Percentiles rank a stretch among this genome's conserved stretches.
Evolutionary conservation across 2,329 filamentous ascomycete genomes (phyloP).

Genomic region (Fusarium paranaense): DNA sequence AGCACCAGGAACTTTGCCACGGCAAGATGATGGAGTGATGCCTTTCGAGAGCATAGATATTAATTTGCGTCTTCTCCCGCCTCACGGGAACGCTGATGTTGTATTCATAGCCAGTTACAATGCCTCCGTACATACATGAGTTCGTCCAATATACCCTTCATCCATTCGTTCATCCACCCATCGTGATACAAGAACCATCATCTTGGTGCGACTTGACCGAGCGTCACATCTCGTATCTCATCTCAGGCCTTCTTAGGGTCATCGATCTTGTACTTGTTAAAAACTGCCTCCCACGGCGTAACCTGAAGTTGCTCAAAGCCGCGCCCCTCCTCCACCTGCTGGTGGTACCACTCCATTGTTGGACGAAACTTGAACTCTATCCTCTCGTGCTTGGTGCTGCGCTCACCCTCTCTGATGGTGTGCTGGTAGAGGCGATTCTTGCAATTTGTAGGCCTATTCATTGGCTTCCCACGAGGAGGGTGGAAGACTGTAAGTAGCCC

Average conservation of each 20-base stretch:
- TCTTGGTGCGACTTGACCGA: background rate
- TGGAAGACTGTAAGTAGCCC: conserved; percentile 58
- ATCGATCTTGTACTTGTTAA: conserved; percentile 45
- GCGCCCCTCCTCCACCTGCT: conserved; percentile 59
- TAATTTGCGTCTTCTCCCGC: background rate
- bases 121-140: conserved; percentile 6
- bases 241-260: conserved; percentile 32
- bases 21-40: conserved; percentile 42
- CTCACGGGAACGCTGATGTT: background rate
- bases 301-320: conserved; percentile 63
- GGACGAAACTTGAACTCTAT: conserved; percentile 56
- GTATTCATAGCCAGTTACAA: conserved; percentile 8
- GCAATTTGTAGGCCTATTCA: conserved; percentile 47
- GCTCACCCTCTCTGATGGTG: conserved; percentile 33
- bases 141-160: conserved; percentile 22
- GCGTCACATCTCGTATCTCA: background rate
- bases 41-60: background rate
- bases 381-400: background rate
- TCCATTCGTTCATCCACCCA: background rate
- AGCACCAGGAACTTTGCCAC: conserved; percentile 77
- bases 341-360: conserved; percentile 64
- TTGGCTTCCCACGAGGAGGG: conserved; percentile 52
- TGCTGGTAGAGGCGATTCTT: conserved; percentile 59
- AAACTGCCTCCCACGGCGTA: conserved; percentile 56
- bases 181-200: conserved; percentile 12